These are phyloP conservation scores for Fusarium pseudograminearum DNA, from an alignment of 2,329 filamentous ascomycete species.

Conservation along the genomic window DNA sequence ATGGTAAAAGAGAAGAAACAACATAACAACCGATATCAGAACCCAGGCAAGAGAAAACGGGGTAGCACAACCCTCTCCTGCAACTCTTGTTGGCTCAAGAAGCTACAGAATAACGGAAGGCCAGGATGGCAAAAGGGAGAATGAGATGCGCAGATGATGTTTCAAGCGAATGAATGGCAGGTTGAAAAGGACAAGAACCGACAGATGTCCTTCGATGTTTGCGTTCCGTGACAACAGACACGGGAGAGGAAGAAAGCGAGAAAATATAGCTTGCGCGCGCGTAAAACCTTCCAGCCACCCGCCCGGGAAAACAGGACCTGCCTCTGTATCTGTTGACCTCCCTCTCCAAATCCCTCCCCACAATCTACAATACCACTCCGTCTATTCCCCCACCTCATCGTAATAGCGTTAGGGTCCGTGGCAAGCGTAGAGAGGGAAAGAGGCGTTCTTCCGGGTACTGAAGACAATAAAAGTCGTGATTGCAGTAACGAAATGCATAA, in stretches of 20 bases:
- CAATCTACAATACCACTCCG: slow-evolving; percentile 15
- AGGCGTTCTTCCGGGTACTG: slow-evolving; percentile 39
- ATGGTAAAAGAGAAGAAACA: slow-evolving; percentile 38
- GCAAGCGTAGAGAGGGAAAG: slow-evolving; percentile 26
- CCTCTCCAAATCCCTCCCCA: slow-evolving; percentile 28
- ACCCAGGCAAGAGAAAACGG: slow-evolving; percentile 33
- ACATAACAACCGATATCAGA: slow-evolving; percentile 34
- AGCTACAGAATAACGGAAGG: not conserved
- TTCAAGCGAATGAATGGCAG: slow-evolving; percentile 12
- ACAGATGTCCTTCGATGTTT: slow-evolving; percentile 18
- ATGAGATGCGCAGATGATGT: slow-evolving; percentile 8
- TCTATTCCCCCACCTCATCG: slow-evolving; percentile 19
- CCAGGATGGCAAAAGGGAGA: slow-evolving; percentile 17
- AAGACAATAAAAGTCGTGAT: slow-evolving; percentile 27
- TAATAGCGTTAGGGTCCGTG: slow-evolving; percentile 17
- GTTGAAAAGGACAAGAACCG: slow-evolving; percentile 23
- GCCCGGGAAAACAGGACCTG: slow-evolving; percentile 33
- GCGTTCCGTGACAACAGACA: slow-evolving; percentile 10
- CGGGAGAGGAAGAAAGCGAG: slow-evolving; percentile 22
- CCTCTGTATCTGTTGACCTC: slow-evolving; percentile 28
- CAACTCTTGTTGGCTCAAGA: slow-evolving; percentile 9
- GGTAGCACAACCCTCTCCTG: slow-evolving; percentile 3
- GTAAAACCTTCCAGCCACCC: slow-evolving; percentile 33
- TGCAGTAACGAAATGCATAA: slow-evolving; percentile 44
- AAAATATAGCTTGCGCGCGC: slow-evolving; percentile 43